Percentiles rank a stretch among this genome's conserved stretches.
Evolutionary conservation across 305 asterid genomes (phyloP).

Genomic region (Fraxinus platypoda): DNA sequence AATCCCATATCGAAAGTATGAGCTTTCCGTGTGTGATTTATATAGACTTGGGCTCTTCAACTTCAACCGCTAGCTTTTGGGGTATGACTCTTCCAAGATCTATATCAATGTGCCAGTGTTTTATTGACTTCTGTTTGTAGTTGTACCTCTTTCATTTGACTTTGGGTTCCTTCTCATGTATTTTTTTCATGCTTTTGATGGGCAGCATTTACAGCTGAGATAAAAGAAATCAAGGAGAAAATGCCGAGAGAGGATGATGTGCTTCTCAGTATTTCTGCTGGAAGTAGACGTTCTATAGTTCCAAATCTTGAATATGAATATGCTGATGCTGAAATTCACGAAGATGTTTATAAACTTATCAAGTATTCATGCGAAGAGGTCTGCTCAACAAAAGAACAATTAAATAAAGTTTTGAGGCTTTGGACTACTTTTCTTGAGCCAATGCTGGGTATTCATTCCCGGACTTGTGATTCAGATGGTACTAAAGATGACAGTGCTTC

Average conservation of each 20-base stretch:
- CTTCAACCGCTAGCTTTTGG: too few species aligned
- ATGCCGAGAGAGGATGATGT: constrained; percentile 76
- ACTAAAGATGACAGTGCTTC: constrained; percentile 52
- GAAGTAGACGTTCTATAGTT: constrained; percentile 61
- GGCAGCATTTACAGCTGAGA: constrained; percentile 84
- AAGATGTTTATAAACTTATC: constrained; percentile 74
- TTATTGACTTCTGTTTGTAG: background rate
- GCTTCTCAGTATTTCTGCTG: constrained; percentile 81
- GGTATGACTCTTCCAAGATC: too few species aligned
- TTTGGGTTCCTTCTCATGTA: constrained; percentile 25
- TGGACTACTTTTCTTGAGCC: constrained; percentile 93
- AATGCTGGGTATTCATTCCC: constrained; percentile 67
- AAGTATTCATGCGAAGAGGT: constrained; percentile 89
- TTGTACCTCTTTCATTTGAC: background rate
- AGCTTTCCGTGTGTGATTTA: too few species aligned
- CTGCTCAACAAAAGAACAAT: constrained; percentile 88
- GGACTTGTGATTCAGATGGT: constrained; percentile 45
- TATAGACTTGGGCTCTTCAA: too few species aligned
- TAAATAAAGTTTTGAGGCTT: constrained; percentile 67
- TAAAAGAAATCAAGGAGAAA: constrained; percentile 84
- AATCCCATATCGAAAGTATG: too few species aligned
- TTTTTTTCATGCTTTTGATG: constrained; percentile 29
- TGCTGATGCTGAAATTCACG: constrained; percentile 72
- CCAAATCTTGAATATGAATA: constrained; percentile 80
- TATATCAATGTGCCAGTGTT: background rate